phyloP scores from a whole-genome alignment of 164 flowering plant genomes.

The Magnolia sinica region DNA sequence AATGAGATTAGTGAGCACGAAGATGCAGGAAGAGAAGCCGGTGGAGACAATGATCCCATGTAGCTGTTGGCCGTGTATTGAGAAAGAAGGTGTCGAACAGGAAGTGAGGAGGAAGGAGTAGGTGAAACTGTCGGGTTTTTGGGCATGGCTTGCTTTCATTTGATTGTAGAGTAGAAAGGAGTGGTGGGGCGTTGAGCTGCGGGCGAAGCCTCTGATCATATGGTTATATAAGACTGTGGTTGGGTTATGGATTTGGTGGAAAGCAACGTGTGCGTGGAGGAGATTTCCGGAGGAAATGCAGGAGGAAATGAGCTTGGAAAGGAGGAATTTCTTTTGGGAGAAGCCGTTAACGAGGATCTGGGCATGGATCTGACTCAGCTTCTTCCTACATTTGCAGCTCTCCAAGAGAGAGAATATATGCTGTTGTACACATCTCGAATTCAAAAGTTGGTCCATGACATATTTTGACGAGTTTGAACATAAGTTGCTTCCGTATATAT shows the following conservation, averaged over 20 bases:
- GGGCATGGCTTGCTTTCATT: slow-evolving; percentile 28
- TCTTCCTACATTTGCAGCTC: slow-evolving; percentile 25
- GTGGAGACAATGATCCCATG: slow-evolving; percentile 43
- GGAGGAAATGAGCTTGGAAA: slow-evolving; percentile 42
- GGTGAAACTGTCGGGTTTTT: slow-evolving; percentile 49
- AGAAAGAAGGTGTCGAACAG: slow-evolving; percentile 33
- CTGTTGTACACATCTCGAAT: slow-evolving; percentile 38
- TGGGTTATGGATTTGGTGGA: slow-evolving; percentile 31
- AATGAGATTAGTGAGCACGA: slow-evolving; percentile 53
- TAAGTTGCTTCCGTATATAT: no score
- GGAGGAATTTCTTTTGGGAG: slow-evolving; percentile 46
- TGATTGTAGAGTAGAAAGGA: slow-evolving; percentile 33
- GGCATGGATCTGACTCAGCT: slow-evolving; percentile 40
- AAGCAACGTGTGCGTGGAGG: slow-evolving; percentile 29
- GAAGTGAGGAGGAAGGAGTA: slow-evolving; percentile 51
- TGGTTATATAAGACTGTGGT: slow-evolving; percentile 57
- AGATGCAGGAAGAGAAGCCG: slow-evolving; percentile 42
- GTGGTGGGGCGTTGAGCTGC: slow-evolving; percentile 17
- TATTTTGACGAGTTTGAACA: no score
- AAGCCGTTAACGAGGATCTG: slow-evolving; percentile 47
- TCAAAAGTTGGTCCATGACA: background rate
- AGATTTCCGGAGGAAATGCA: slow-evolving; percentile 32
- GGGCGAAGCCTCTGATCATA: slow-evolving; percentile 47
- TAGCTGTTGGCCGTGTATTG: slow-evolving; percentile 50
- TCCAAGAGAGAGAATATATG: slow-evolving; percentile 31